Evolutionary conservation across 495 filamentous ascomycete genomes (phyloP), one percentile per base, ranked within the genome.

Genomic region (Umbilicaria muhlenbergii): DNA sequence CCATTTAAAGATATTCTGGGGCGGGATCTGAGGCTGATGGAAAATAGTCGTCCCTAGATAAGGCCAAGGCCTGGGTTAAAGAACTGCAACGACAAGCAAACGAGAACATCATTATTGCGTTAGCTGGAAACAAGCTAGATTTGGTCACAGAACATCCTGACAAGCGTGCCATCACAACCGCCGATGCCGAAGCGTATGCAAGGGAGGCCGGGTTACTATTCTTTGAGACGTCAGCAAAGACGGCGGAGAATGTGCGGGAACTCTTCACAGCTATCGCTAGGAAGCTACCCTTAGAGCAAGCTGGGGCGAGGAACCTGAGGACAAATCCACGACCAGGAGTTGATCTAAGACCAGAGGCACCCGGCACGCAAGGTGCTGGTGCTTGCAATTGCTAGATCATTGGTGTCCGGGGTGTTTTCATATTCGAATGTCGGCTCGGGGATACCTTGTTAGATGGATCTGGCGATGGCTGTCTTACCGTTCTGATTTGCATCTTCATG

Each of bases 41-140:
- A 11, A 4, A 5, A 34, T 57, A 98, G 91, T 74, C 86, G 47
- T 96, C 92, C 5, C 69, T 98, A 45, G 91, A 98, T 65, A 98
- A 98, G 69, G 91, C 91, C 45, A 98, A 98, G 61, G 78, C 86
- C 28, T 98, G 91, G 91, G 87, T 98, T n/a, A 96, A 96, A 64
- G 92, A 98, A 56, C 76, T 98, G 32, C 92, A 98, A 64, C 77
- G 91, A 47, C 91, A 98, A 69, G 92, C 92, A 34, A 96, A 96
- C 66, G 91, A 96, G 65, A 96, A 96, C 62, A 96, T 98, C 62
- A 86, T 98, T 55, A 98, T 98, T 60, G 91, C 91, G 24, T 74
- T 98, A 18, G 91, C 92, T 24, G 91, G 91, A 37, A 98, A 98
- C 73, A 98, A 98, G 68, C 65, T 93, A 49, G 91, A 98, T 73